Percentiles rank a stretch among this genome's conserved stretches.
Conservation (phyloP, 2,329 filamentous ascomycete species). For the Ophiostoma ulmi region DNA sequence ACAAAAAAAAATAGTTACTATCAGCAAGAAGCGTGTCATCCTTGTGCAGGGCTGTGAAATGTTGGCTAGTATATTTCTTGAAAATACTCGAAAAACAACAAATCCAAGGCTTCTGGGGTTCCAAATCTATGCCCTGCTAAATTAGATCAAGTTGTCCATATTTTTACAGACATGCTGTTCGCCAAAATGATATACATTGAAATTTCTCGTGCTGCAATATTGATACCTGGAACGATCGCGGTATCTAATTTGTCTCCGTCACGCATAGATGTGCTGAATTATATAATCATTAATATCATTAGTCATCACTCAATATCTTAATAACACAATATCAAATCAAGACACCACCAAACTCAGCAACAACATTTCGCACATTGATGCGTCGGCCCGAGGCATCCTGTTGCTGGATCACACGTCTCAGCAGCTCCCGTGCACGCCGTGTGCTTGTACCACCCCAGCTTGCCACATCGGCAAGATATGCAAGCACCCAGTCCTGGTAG, state of each 20-base stretch:
- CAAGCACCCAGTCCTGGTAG: conserved; percentile 28
- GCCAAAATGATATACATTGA: no score
- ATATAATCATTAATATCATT: background rate
- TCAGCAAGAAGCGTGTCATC: no score
- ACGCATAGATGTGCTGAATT: background rate
- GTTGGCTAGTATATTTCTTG: no score
- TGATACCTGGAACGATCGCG: background rate
- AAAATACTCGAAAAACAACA: no score
- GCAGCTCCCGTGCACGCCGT: conserved; percentile 16
- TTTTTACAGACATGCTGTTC: no score
- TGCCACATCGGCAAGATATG: conserved; percentile 20
- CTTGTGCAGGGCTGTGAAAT: no score
- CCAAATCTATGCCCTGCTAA: no score
- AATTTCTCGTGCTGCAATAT: background rate
- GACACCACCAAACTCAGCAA: conserved; percentile 19
- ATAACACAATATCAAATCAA: background rate
- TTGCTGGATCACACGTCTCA: conserved; percentile 20
- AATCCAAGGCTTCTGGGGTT: no score
- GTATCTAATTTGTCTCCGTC: background rate
- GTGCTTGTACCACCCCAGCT: conserved; percentile 24
- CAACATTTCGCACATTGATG: conserved; percentile 20
- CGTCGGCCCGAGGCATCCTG: conserved; percentile 14
- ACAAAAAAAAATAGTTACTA: no score
- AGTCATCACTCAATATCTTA: background rate
- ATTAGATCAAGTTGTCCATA: no score